phyloP scores from a whole-genome alignment of 129 eudicot genomes.

The Tanacetum coccineum region DNA sequence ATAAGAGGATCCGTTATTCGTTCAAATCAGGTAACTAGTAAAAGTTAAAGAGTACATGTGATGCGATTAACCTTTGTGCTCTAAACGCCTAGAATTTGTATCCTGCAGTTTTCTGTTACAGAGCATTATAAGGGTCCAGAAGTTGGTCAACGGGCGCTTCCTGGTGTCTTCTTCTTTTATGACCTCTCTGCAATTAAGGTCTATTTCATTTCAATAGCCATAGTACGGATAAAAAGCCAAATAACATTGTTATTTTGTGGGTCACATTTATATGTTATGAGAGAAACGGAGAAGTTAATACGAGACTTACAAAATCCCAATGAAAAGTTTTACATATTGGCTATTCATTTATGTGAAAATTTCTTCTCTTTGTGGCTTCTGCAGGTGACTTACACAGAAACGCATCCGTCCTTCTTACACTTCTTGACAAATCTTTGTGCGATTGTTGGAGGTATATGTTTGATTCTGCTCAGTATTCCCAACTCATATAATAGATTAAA shows the following conservation, averaged over 20 bases:
- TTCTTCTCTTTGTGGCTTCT: conserved; percentile 14
- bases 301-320: not conserved
- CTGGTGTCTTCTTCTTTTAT: conserved; percentile 87
- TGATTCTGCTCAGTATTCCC: not conserved
- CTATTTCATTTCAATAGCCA: conserved; percentile 19
- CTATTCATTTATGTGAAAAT: not conserved
- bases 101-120: conserved; percentile 79
- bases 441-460: conserved; percentile 77
- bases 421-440: conserved; percentile 89
- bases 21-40: conserved; percentile 74
- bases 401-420: conserved; percentile 65
- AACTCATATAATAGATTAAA: no score
- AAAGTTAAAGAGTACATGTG: conserved; percentile 5
- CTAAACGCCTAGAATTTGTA: conserved; percentile 13
- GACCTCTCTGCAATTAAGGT: conserved; percentile 96
- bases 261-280: not conserved
- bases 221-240: not conserved
- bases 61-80: not conserved
- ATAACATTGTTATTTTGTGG: not conserved
- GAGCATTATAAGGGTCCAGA: conserved; percentile 75
- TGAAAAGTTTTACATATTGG: not conserved
- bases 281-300: not conserved
- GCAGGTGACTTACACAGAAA: conserved; percentile 83
- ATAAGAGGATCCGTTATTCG: conserved; percentile 57
- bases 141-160: conserved; percentile 49